These are phyloP conservation scores for Epichloe uncinata DNA, from an alignment of 2,329 filamentous ascomycete species.

Conservation along the genomic window DNA sequence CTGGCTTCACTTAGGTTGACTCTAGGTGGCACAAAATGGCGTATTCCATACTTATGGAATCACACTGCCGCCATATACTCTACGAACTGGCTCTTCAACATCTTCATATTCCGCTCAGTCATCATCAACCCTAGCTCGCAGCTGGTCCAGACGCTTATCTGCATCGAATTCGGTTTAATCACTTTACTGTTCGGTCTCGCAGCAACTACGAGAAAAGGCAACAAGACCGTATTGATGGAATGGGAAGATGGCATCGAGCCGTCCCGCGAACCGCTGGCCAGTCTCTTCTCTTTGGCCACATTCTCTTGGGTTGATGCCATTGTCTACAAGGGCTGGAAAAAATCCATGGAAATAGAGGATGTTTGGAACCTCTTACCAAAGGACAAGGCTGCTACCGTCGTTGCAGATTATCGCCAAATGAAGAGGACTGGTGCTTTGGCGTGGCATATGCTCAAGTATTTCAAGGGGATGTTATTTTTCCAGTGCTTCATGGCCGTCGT, in stretches of 20 bases:
- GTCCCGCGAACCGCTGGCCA: constrained; percentile 75
- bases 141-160: constrained; percentile 49
- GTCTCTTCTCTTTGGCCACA: constrained; percentile 73
- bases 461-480: constrained; percentile 59
- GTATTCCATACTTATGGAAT: constrained; percentile 69
- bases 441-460: constrained; percentile 72
- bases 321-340: constrained; percentile 80
- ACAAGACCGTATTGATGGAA: constrained; percentile 76
- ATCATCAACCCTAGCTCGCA: constrained; percentile 62
- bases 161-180: constrained; percentile 61
- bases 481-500: constrained; percentile 73
- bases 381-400: constrained; percentile 73
- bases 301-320: constrained; percentile 88
- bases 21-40: constrained; percentile 51
- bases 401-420: constrained; percentile 71
- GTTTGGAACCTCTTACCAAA: constrained; percentile 86
- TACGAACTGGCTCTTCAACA: constrained; percentile 63
- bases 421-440: constrained; percentile 71
- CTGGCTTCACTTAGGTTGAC: constrained; percentile 61
- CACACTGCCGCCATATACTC: constrained; percentile 81
- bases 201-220: constrained; percentile 76
- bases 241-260: constrained; percentile 83
- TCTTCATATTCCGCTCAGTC: constrained; percentile 72
- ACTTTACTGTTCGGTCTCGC: constrained; percentile 64
- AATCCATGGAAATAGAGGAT: constrained; percentile 66